Evolutionary conservation across 805 yeast genomes (phyloP), one percentile per base, ranked within the genome.

Genomic region (Lipomyces yamadae): DNA sequence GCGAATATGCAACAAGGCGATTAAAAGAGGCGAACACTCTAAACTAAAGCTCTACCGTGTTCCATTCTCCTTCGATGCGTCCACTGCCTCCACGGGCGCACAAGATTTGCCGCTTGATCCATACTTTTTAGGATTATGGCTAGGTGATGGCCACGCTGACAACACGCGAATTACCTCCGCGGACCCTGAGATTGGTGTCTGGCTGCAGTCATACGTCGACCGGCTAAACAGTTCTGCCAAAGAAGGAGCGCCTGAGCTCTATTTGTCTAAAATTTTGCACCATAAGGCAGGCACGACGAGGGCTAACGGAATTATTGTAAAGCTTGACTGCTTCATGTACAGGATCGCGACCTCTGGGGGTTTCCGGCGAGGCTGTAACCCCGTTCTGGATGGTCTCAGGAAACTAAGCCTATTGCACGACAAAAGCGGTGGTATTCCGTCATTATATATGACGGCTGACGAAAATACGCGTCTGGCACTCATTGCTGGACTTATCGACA

Each of bases 91-190:
- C 11, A 39, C 45, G 11, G 45, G 15, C 45, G n/a, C 45, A 39
- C 45, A 39, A 39, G 45, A 39, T 39, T 39, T 39, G 45, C 45
- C 45, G 45, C 45, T 39, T 39, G 45, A 39, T 39, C 45, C 45
- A 1, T 39, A 39, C 45, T 39, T 39, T 7, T 3, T 39, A 39
- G 45, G 45, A 39, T 39, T 39, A 39, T 39, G 45, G 45, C 45
- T 39, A 3, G 45, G 45, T 39, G 45, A 39, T 10, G 45, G 45
- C 45, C 15, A 39, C 13, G 45, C 45, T 39, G 45, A 1, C 45
- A 39, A 10, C 4, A 39, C 45, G 15, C 45, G 45, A 39, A 39
- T 39, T 39, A 2, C n/a, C 45, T 39, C 45, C n/a, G 45, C n/a
- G 45, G 45, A 39, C 45, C 45, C 45, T 39, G 45, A 39, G 45